phyloP scores from a whole-genome alignment of 75 land plant genomes.

The Selaginella moellendorffii region DNA sequence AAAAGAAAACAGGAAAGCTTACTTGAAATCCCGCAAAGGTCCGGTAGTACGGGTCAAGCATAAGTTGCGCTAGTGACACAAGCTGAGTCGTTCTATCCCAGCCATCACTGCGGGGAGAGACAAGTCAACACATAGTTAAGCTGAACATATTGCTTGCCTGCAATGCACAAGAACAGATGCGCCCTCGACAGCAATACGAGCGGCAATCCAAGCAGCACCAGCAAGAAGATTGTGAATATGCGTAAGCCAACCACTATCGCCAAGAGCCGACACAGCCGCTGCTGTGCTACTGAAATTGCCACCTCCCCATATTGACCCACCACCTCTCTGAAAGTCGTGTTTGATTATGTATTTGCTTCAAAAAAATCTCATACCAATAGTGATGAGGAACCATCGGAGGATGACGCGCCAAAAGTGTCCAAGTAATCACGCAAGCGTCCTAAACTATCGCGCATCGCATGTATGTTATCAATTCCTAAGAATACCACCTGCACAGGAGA shows the following conservation, averaged over 20 bases:
- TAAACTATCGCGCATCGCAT: constrained; percentile 6
- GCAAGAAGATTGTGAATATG: constrained; percentile 79
- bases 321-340: constrained; percentile 47
- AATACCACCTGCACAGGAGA: constrained; percentile 6
- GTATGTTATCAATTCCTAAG: constrained; percentile 5
- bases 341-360: not conserved
- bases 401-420: not conserved
- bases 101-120: constrained; percentile 69
- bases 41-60: constrained; percentile 95
- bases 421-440: not conserved
- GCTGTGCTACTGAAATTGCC: constrained; percentile 81
- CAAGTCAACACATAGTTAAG: not conserved
- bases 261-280: constrained; percentile 87
- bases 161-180: constrained; percentile 97
- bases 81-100: constrained; percentile 98
- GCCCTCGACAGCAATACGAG: constrained; percentile 62
- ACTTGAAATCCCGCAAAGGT: constrained; percentile 96
- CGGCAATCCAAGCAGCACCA: constrained; percentile 98
- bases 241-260: constrained; percentile 86
- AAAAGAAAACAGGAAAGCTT: not conserved
- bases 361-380: not conserved
- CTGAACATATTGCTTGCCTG: constrained; percentile 33
- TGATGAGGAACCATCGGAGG: constrained; percentile 2
- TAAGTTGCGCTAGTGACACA: constrained; percentile 62
- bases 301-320: constrained; percentile 88